Evolutionary conservation across 2,329 filamentous ascomycete species (phyloP), one percentile per base, ranked within the genome.

Genomic region (Thermothelomyces thermophilus): DNA sequence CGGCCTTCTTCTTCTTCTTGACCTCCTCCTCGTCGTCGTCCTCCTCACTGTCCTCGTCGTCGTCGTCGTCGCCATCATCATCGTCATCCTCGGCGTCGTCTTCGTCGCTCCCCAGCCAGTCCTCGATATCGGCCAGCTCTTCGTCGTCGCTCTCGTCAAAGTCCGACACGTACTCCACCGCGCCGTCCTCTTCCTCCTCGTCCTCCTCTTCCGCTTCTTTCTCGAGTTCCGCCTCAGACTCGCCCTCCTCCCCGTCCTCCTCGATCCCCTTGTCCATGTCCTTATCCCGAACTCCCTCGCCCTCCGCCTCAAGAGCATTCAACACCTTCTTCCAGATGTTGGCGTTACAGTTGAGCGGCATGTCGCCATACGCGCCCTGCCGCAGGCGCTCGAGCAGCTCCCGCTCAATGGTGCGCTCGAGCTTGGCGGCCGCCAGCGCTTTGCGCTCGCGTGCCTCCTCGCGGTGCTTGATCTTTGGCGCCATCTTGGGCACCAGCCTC

Each of bases 281-380:
- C 70, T 90, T 82, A 66, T 96, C 91, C 48, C 88, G 76, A 56
- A 80, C 75, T 39, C 86, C 91, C 62, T 94, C 83, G 52, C 91
- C 90, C 60, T 86, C 85, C 60, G 86, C 80, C 77, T 98, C 93
- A 69, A 98, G 76, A 3, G 89, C 89, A 54, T 84, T 83, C 60
- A 98, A 81, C 7, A 98, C 93, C 78, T 90, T 95, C 79, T 94
- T 94, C 93, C 93, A 98, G 54, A 98, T 89, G 13, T 80, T 78
- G 67, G 96, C 90, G 68, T 94, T 93, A 45, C 95, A 90, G 65
- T 98, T 98, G 58, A 98, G 75, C 36, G 93, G 93, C 65, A 88
- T 82, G 62, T 97, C 90, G 48, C 93, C 93, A 68, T 98, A 97
- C 3, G 90, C 90, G 40, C 93, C 93, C 64, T 89, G 90, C 58